Conservation (phyloP, 106 monocot genomes). For the Dioscorea zingiberensis region DNA sequence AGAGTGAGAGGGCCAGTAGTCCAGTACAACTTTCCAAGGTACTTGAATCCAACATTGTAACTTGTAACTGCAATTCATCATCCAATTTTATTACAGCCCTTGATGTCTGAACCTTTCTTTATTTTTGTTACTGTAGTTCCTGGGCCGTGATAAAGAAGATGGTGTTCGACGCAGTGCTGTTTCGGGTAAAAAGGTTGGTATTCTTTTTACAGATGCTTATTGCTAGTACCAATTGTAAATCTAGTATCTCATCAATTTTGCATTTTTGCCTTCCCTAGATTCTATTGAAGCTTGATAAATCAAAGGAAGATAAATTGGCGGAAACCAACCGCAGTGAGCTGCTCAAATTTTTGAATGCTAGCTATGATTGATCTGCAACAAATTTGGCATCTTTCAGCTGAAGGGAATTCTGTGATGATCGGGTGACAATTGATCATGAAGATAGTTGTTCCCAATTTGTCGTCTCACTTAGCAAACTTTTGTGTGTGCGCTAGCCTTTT, state of each 20-base stretch:
- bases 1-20: constrained; percentile 40
- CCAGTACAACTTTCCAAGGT: constrained; percentile 96
- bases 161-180: constrained; percentile 76
- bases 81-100: too few species aligned
- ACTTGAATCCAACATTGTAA: neutral
- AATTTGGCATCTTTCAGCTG: neutral
- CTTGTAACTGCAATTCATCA: too few species aligned
- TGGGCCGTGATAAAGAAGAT: constrained; percentile 90
- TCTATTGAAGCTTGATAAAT: constrained; percentile 82
- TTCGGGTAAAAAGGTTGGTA: constrained; percentile 93
- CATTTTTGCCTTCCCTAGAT: constrained; percentile 41
- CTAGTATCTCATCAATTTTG: neutral
- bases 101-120: neutral
- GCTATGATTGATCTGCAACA: constrained; percentile 57
- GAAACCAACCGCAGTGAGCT: constrained; percentile 91
- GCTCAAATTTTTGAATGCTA: constrained; percentile 95
- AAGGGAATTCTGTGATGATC: neutral
- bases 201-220: neutral
- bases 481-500: too few species aligned
- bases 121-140: constrained; percentile 40
- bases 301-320: constrained; percentile 92
- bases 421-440: neutral
- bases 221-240: too few species aligned
- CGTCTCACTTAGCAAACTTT: too few species aligned
- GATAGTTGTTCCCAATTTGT: neutral